Conservation (phyloP, 139 green algal genomes). For the Chlamydomonas asymmetrica region DNA sequence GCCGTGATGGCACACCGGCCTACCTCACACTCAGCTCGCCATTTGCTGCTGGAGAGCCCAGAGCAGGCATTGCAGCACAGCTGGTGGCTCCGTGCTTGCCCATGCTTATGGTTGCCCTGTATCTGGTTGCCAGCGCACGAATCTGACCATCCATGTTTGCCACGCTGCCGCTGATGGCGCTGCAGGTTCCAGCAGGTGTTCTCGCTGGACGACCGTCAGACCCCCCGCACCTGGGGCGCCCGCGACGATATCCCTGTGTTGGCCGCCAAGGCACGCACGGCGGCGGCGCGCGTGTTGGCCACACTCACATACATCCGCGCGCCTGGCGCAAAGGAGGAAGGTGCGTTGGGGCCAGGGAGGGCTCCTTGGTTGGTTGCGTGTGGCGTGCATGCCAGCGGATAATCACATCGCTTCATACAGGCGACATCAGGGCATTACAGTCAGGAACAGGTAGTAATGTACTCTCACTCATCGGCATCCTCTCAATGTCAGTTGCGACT, state of each 20-base stretch:
- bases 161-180: neutral
- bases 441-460: too few relatives aligned
- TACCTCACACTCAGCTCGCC: too few relatives aligned
- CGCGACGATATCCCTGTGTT: conserved; percentile 70
- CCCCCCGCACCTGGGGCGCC: conserved; percentile 76
- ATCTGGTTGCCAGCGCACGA: too few relatives aligned
- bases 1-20: too few relatives aligned
- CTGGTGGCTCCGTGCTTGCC: too few relatives aligned
- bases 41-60: too few relatives aligned
- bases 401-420: too few relatives aligned
- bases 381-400: too few relatives aligned
- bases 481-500: too few relatives aligned
- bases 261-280: conserved; percentile 57
- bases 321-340: neutral
- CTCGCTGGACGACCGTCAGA: conserved; percentile 65
- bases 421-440: too few relatives aligned
- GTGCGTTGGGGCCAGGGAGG: neutral
- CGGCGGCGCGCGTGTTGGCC: conserved; percentile 69
- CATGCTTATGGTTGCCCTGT: too few relatives aligned
- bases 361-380: neutral
- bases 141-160: neutral
- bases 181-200: conserved; percentile 77
- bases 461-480: neutral
- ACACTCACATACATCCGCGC: conserved; percentile 54
- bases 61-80: too few relatives aligned